These are phyloP conservation scores for Boletales sp. DNA, from an alignment of 768 basidiomycete species.

Conservation along the genomic window DNA sequence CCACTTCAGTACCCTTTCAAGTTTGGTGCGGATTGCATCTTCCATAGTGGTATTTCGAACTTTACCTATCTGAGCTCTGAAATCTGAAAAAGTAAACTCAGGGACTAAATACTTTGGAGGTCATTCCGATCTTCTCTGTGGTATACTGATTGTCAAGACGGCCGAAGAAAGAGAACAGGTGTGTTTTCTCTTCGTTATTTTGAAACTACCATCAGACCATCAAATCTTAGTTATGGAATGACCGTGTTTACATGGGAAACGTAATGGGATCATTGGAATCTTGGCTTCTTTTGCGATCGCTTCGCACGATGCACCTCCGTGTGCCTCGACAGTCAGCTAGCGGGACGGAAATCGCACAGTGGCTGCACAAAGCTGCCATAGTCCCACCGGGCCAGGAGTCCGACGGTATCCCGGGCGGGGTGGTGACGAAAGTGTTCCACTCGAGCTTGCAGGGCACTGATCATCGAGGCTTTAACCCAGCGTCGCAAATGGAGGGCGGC, in stretches of 20 bases:
- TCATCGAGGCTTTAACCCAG: constrained; percentile 59
- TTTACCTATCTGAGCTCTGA: constrained; percentile 42
- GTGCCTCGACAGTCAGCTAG: constrained; percentile 71
- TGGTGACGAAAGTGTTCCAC: constrained; percentile 68
- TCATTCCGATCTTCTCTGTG: constrained; percentile 78
- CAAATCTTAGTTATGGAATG: constrained; percentile 52
- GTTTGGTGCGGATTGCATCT: constrained; percentile 67
- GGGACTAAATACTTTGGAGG: constrained; percentile 87
- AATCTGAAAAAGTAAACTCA: constrained; percentile 20
- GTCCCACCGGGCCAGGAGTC: constrained; percentile 46
- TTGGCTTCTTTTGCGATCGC: constrained; percentile 80
- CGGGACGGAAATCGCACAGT: constrained; percentile 67
- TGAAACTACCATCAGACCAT: not conserved
- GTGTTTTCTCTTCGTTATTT: constrained; percentile 10
- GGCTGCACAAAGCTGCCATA: constrained; percentile 55
- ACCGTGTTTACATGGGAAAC: constrained; percentile 61
- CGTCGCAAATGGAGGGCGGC: constrained; percentile 70
- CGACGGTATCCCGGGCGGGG: constrained; percentile 68
- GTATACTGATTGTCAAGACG: constrained; percentile 69
- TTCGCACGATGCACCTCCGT: constrained; percentile 82
- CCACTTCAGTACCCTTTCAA: constrained; percentile 87
- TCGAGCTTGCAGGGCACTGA: constrained; percentile 69
- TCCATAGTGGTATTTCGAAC: constrained; percentile 28
- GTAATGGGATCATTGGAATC: constrained; percentile 77
- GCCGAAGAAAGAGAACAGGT: constrained; percentile 64